Evolutionary conservation across 805 yeast genomes (phyloP), one percentile per base, ranked within the genome.

Genomic region (Wickerhamiella sorbophila): DNA sequence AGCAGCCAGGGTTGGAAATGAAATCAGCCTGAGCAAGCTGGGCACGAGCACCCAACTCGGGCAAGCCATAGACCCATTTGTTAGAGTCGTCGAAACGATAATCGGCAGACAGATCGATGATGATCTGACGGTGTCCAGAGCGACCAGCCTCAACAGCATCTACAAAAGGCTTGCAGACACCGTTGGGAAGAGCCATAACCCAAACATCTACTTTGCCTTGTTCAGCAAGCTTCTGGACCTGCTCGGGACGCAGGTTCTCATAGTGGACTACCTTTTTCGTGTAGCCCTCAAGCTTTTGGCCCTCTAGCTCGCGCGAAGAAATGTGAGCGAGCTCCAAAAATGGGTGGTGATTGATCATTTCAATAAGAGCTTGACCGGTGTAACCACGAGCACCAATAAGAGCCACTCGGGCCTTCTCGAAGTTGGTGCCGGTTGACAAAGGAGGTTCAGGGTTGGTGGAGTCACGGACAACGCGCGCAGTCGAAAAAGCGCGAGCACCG

Each of bases 161-260:
- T 5, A 66, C 71, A 51, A 66, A 65, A n/a, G 71, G 71, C 56
- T 61, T 58, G 56, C 97, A 91, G 31, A 91, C 95, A 38, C 95
- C 96, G 60, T 91, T 91, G 49, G 99, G 99, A 55, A 91, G 71
- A 1, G 98, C 98, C 98, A 93, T 91, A 21, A 93, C 94, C 98
- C 99, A 91, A 40, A 87, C 79, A 56, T 91, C 98, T 44, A 91
- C 83, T 41, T 74, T 82, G 39, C 77, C 74, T 38, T 75, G 66
- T 49, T 76, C 70, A 62, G 88, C 98, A 48, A 91, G 64, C 49
- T 68, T 64, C 56, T 75, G 75, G 50, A 91, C 79, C 53, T 91
- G 97, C 55, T 85, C 95, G 36, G 79, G 72, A 57, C 79, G 87
- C 52, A 91, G 69, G 62, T 87, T 91, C 47, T 83, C 83, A 64